These are phyloP conservation scores for Fusarium sp. DNA, from an alignment of 2,329 filamentous ascomycete species.

Conservation along the genomic window DNA sequence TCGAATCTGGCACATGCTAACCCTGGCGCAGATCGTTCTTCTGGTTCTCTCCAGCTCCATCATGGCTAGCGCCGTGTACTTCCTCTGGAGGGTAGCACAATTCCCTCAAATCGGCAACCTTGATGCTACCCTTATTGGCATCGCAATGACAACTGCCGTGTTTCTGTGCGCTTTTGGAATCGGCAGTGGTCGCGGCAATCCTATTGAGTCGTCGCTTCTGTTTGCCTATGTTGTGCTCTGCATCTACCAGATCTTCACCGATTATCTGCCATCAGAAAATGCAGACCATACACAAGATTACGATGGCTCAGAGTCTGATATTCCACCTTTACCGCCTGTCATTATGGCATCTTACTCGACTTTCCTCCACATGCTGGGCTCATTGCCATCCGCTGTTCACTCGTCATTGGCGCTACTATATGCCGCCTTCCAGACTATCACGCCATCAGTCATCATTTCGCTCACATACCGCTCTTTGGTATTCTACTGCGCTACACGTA, in stretches of 20 bases:
- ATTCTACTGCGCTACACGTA: conserved; percentile 93
- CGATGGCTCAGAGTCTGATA: conserved; percentile 76
- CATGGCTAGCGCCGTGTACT: conserved; percentile 94
- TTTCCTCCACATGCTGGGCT: conserved; percentile 82
- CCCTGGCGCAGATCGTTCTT: conserved; percentile 77
- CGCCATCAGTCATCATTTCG: conserved; percentile 94
- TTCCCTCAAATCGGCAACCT: conserved; percentile 94
- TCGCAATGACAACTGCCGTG: conserved; percentile 89
- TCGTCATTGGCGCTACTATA: conserved; percentile 87
- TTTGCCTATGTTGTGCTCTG: conserved; percentile 99
- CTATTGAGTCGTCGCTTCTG: conserved; percentile 91
- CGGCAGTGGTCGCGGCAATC: conserved; percentile 90
- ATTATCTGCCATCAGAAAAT: conserved; percentile 86
- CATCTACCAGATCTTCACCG: conserved; percentile 99
- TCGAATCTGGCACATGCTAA: conserved; percentile 45
- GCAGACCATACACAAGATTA: conserved; percentile 62
- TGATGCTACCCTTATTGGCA: conserved; percentile 91
- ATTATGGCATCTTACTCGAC: conserved; percentile 99
- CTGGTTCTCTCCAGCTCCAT: conserved; percentile 89
- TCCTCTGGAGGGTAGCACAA: conserved; percentile 92
- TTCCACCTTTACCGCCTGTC: conserved; percentile 94
- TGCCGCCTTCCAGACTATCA: conserved; percentile 94
- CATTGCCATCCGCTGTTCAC: conserved; percentile 83
- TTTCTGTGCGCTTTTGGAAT: conserved; percentile 96
- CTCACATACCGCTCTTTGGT: conserved; percentile 93